A percentile compares a stretch with the other conserved stretches of the same genome.
Conservation (phyloP, 345 rosid species). For the Eutrema japonicum region DNA sequence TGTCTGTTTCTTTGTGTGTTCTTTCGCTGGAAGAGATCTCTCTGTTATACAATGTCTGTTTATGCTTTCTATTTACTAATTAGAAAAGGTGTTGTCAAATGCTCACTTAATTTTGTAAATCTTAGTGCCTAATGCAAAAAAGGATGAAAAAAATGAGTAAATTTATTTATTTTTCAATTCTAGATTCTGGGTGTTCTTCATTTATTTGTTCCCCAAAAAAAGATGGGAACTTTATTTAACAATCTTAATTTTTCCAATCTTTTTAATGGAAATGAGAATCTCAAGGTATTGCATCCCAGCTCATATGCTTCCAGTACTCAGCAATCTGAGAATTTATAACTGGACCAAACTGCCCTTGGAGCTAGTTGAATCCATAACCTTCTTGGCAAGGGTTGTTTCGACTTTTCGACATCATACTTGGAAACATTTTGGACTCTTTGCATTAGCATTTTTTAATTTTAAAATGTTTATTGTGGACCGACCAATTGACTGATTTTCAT, state of each 20-base stretch:
- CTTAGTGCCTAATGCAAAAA: neutral
- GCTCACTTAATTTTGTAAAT: conserved; percentile 10
- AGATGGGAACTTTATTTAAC: conserved; percentile 25
- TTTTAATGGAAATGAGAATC: conserved; percentile 44
- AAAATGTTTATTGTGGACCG: conserved; percentile 18
- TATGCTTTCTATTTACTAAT: neutral
- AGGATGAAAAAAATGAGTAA: neutral
- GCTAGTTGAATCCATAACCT: neutral
- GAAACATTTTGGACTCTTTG: conserved; percentile 25
- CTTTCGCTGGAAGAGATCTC: conserved; percentile 25
- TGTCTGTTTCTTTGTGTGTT: conserved; percentile 36
- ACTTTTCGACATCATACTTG: neutral
- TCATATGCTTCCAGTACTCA: conserved; percentile 40
- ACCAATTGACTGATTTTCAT: conserved; percentile 21
- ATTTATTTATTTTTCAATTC: neutral
- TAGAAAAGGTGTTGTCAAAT: conserved; percentile 17
- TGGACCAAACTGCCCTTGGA: conserved; percentile 30
- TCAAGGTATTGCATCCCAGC: conserved; percentile 49
- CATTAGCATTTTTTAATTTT: conserved; percentile 7
- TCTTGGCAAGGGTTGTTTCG: conserved; percentile 15
- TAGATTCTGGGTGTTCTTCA: conserved; percentile 30
- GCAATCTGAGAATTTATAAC: neutral
- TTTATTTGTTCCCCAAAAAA: conserved; percentile 13
- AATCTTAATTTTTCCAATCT: conserved; percentile 1
- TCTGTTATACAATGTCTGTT: conserved; percentile 12